A percentile compares a stretch with the other conserved stretches of the same genome.
Evolutionary conservation across 2,329 filamentous ascomycete genomes (phyloP).

Genomic region (Diaporthe sp.): DNA sequence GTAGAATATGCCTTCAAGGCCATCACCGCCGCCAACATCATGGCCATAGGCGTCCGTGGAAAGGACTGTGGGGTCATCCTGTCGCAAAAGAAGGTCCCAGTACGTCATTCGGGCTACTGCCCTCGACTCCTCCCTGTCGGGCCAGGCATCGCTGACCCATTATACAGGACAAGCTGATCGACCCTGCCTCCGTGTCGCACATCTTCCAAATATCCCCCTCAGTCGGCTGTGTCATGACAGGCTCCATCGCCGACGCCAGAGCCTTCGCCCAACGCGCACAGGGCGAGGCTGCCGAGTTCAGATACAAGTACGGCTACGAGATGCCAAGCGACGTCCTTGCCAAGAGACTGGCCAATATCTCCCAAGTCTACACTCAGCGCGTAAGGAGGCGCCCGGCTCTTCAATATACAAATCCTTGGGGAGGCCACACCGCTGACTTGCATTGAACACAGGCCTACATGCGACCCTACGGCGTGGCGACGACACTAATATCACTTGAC

Average conservation of each 20-base stretch:
- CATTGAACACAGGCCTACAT: slow-evolving; percentile 78
- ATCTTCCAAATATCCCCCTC: slow-evolving; percentile 97
- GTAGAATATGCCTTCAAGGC: slow-evolving; percentile 99
- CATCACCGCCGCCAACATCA: slow-evolving; percentile 99
- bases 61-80: slow-evolving; percentile 97
- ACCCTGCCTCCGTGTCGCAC: slow-evolving; percentile 95
- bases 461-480: slow-evolving; percentile 95
- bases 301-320: slow-evolving; percentile 99
- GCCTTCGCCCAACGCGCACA: slow-evolving; percentile 93
- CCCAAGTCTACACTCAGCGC: slow-evolving; percentile 97
- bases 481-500: slow-evolving; percentile 93
- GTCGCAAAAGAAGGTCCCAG: slow-evolving; percentile 99
- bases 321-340: slow-evolving; percentile 98
- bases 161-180: slow-evolving; percentile 94
- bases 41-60: slow-evolving; percentile 93
- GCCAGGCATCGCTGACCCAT: slow-evolving; percentile 45
- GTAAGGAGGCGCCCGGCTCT: slow-evolving; percentile 59
- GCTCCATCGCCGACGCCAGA: slow-evolving; percentile 96
- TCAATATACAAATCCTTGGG: slow-evolving; percentile 19
- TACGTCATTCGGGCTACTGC: slow-evolving; percentile 61
- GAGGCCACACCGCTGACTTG: slow-evolving; percentile 21
- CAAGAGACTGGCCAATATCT: slow-evolving; percentile 98
- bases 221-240: slow-evolving; percentile 98
- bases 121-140: slow-evolving; percentile 37
- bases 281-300: slow-evolving; percentile 96